Conservation (phyloP, 1,139 yeast genomes). For the Sugiyamaella castrensis region DNA sequence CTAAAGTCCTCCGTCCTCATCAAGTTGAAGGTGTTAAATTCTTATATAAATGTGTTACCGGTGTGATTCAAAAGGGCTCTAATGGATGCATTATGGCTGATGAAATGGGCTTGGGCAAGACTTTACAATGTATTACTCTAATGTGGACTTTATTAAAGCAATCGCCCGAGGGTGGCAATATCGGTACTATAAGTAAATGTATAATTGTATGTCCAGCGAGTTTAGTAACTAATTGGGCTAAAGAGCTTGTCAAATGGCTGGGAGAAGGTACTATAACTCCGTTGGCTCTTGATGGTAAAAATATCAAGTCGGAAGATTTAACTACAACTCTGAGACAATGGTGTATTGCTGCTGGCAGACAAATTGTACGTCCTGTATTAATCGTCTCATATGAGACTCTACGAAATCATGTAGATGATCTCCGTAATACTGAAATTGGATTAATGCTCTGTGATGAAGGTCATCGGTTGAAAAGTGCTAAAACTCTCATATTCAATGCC, state of each 20-base stretch:
- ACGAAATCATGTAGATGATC: conserved; percentile 75
- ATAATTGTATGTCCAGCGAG: conserved; percentile 96
- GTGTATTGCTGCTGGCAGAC: conserved; percentile 87
- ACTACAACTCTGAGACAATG: conserved; percentile 72
- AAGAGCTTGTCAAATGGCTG: conserved; percentile 91
- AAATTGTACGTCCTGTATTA: conserved; percentile 87
- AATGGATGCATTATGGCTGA: conserved; percentile 99
- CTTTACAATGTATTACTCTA: conserved; percentile 85
- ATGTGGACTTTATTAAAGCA: conserved; percentile 93
- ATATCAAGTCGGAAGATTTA: conserved; percentile 49
- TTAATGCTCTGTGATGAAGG: conserved; percentile 94
- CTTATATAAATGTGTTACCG: conserved; percentile 85
- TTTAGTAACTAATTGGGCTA: conserved; percentile 95
- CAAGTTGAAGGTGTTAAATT: conserved; percentile 95
- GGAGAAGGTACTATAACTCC: conserved; percentile 90
- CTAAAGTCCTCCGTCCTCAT: conserved; percentile 88
- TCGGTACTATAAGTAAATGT: conserved; percentile 77
- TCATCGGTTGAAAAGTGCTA: conserved; percentile 91
- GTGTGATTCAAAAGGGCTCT: conserved; percentile 79
- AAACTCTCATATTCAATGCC: conserved; percentile 87
- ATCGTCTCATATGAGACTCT: conserved; percentile 95
- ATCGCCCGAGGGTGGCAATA: conserved; percentile 74
- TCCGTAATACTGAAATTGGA: conserved; percentile 81
- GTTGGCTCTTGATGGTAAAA: conserved; percentile 87
- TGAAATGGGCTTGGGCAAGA: conserved; percentile 98